Conservation (phyloP, 2,329 filamentous ascomycete species). For the Colletotrichum neosansevieriae region DNA sequence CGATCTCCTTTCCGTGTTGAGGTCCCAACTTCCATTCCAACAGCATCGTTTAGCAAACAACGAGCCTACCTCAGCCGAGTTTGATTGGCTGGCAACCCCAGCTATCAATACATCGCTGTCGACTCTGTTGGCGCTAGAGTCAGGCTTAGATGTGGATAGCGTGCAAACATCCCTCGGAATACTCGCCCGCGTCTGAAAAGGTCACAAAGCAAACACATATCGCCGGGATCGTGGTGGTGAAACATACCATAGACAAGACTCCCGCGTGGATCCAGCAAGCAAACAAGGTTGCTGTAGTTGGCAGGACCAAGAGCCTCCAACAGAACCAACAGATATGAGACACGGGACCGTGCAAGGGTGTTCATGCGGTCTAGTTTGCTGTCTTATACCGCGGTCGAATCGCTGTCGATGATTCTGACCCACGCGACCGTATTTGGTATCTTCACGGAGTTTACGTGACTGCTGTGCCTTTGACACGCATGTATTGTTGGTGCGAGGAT, state of each 20-base stretch:
- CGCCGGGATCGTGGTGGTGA: neutral
- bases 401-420: neutral
- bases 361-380: neutral
- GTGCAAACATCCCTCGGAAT: slow-evolving; percentile 1
- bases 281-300: slow-evolving; percentile 1
- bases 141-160: neutral
- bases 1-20: neutral
- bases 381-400: neutral
- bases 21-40: neutral
- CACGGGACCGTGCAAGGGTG: neutral
- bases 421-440: neutral
- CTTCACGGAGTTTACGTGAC: neutral
- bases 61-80: neutral
- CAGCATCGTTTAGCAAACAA: slow-evolving; percentile 1
- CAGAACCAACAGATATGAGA: neutral
- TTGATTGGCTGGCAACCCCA: neutral
- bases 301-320: slow-evolving; percentile 8
- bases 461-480: slow-evolving; percentile 10
- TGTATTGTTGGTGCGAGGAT: neutral
- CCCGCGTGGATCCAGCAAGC: slow-evolving; percentile 4
- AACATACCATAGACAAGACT: neutral
- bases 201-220: neutral
- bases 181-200: neutral
- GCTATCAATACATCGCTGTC: neutral
- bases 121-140: neutral